phyloP scores from a whole-genome alignment of 169 alveolate species.

The Cryptosporidium tyzzeri region DNA sequence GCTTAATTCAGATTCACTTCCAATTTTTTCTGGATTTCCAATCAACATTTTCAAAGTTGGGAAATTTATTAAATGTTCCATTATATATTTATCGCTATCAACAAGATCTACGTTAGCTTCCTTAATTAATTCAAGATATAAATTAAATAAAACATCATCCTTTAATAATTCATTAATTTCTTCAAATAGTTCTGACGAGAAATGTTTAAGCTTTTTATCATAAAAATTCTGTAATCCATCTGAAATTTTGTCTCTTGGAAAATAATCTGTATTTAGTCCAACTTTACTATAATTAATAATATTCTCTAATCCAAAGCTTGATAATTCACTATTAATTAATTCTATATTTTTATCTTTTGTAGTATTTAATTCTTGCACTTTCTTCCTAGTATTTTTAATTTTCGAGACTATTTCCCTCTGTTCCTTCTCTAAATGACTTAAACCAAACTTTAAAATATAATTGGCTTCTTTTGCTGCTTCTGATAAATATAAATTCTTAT shows the following conservation, averaged over 20 bases:
- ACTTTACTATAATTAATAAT: background rate
- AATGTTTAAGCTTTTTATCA: background rate
- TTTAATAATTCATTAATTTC: background rate
- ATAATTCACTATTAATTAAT: background rate
- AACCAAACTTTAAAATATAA: constrained; percentile 37
- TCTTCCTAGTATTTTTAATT: constrained; percentile 19
- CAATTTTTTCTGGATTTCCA: background rate
- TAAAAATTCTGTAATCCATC: constrained; percentile 12
- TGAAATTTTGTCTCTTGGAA: constrained; percentile 1
- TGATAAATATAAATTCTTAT: constrained; percentile 6
- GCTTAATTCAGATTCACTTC: background rate
- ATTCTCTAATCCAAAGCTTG: background rate
- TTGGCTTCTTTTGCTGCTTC: constrained; percentile 18
- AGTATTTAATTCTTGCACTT: constrained; percentile 5
- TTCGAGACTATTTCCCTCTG: constrained; percentile 13
- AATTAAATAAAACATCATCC: background rate
- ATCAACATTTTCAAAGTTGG: constrained; percentile 17
- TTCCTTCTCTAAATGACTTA: constrained; percentile 11
- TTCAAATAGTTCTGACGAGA: background rate
- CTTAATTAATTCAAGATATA: constrained; percentile 6
- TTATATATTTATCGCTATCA: background rate
- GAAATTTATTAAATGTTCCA: constrained; percentile 1
- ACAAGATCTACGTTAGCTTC: background rate
- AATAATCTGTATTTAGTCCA: background rate
- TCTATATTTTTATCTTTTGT: background rate